Conservation (phyloP, 164 flowering plant species). For the Buxus sempervirens region DNA sequence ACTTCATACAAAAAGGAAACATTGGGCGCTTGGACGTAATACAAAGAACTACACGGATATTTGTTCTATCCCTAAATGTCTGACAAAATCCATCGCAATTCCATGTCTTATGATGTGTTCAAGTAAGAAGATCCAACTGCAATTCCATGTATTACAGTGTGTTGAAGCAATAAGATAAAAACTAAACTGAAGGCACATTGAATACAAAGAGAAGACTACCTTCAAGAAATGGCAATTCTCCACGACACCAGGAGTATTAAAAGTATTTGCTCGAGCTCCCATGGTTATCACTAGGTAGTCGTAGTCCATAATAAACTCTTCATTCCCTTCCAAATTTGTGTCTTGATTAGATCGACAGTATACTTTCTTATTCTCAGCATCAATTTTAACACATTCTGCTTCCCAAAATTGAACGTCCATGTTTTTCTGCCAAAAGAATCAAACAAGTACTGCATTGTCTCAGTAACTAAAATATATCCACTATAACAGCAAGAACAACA, state of each 20-base stretch:
- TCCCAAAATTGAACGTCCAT: slow-evolving; percentile 44
- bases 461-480: not conserved
- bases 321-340: slow-evolving; percentile 30
- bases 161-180: no score
- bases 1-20: no score
- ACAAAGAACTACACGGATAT: no score
- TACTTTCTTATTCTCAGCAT: slow-evolving; percentile 52
- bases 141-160: no score
- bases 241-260: slow-evolving; percentile 83
- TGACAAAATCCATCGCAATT: no score
- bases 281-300: slow-evolving; percentile 70
- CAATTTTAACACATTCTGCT: slow-evolving; percentile 79
- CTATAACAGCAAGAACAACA: not conserved
- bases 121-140: no score
- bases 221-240: slow-evolving; percentile 79
- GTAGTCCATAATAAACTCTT: slow-evolving; percentile 64
- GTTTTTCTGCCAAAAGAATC: slow-evolving; percentile 39
- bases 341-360: slow-evolving; percentile 39
- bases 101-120: no score
- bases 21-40: no score
- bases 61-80: no score
- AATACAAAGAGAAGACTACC: slow-evolving; percentile 34
- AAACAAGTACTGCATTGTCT: slow-evolving; percentile 1
- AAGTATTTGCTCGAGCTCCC: slow-evolving; percentile 77
- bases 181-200: no score